Percentiles rank a stretch among this genome's conserved stretches.
These are phyloP conservation scores for Capsicum pubescens DNA, from an alignment of 257 asterid genomes.

Conservation along the genomic window DNA sequence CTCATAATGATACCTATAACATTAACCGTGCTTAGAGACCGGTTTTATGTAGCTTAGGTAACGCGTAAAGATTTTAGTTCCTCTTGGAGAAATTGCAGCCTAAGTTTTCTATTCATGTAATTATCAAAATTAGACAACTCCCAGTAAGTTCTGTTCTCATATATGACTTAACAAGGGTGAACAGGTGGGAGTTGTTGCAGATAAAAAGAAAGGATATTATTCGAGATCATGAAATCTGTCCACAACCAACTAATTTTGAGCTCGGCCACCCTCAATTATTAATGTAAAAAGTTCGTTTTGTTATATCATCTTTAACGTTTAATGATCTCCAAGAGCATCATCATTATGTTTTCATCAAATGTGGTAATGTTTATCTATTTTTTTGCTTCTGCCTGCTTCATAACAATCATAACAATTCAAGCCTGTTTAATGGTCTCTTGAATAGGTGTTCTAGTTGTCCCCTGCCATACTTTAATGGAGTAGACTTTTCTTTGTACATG, in stretches of 20 bases:
- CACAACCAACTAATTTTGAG: not conserved
- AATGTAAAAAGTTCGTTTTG: too few relatives aligned
- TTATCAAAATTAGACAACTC: not conserved
- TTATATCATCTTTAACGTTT: too few relatives aligned
- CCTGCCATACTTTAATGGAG: not conserved
- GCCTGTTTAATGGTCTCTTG: not conserved
- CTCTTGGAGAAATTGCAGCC: not conserved
- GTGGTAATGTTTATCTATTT: not conserved
- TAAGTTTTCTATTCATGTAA: not conserved
- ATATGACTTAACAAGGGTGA: too few relatives aligned
- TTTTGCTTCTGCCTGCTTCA: not conserved
- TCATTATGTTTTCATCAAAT: not conserved
- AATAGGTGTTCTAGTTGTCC: conserved; percentile 1
- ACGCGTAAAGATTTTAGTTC: not conserved
- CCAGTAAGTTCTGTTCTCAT: not conserved
- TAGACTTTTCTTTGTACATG: not conserved
- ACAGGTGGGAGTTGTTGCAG: too few relatives aligned
- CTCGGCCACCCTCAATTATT: not conserved
- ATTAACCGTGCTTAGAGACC: not conserved
- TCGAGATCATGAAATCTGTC: too few relatives aligned
- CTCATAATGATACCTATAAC: not conserved
- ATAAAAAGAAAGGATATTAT: too few relatives aligned
- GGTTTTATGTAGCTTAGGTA: not conserved
- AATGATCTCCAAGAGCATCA: not conserved
- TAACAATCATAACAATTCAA: not conserved